These are phyloP conservation scores for Calycina marina DNA, from an alignment of 2,329 filamentous ascomycete genomes.

Conservation along the genomic window DNA sequence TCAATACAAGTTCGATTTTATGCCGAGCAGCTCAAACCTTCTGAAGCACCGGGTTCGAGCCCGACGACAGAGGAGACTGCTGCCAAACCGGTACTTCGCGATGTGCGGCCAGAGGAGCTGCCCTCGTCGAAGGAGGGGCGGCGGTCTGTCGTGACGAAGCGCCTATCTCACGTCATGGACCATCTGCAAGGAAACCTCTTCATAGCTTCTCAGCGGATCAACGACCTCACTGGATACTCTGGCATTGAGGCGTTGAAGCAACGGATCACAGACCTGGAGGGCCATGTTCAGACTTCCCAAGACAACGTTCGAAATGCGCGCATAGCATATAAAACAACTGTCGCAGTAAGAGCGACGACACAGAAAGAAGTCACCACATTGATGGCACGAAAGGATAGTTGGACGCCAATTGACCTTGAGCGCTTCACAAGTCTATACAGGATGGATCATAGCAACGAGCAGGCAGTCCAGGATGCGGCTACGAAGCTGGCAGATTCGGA, in stretches of 20 bases:
- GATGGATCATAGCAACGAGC: constrained; percentile 84
- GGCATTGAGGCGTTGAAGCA: constrained; percentile 75
- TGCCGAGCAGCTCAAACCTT: constrained; percentile 18
- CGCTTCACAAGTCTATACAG: constrained; percentile 88
- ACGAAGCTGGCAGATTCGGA: constrained; percentile 63
- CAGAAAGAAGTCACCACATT: constrained; percentile 93
- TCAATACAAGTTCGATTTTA: constrained; percentile 24
- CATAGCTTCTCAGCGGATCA: constrained; percentile 74
- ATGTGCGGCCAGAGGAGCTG: constrained; percentile 22
- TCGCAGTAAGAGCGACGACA: constrained; percentile 68
- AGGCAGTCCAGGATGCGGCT: constrained; percentile 59
- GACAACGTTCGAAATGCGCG: constrained; percentile 56
- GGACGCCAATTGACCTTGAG: constrained; percentile 77
- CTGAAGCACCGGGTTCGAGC: constrained; percentile 2
- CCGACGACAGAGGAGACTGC: neutral
- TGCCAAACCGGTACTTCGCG: constrained; percentile 3
- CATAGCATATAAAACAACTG: constrained; percentile 66
- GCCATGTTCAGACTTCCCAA: constrained; percentile 43
- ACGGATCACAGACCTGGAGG: constrained; percentile 57
- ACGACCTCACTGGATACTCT: constrained; percentile 87
- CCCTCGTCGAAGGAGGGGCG: constrained; percentile 32
- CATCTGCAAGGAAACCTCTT: constrained; percentile 74
- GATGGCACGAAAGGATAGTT: constrained; percentile 84
- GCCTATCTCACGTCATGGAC: constrained; percentile 68
- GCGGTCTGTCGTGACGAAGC: constrained; percentile 28